Percentiles rank a stretch among this genome's conserved stretches.
These are phyloP conservation scores for Ascochyta pisi DNA, from an alignment of 2,329 filamentous ascomycete genomes.

Conservation along the genomic window DNA sequence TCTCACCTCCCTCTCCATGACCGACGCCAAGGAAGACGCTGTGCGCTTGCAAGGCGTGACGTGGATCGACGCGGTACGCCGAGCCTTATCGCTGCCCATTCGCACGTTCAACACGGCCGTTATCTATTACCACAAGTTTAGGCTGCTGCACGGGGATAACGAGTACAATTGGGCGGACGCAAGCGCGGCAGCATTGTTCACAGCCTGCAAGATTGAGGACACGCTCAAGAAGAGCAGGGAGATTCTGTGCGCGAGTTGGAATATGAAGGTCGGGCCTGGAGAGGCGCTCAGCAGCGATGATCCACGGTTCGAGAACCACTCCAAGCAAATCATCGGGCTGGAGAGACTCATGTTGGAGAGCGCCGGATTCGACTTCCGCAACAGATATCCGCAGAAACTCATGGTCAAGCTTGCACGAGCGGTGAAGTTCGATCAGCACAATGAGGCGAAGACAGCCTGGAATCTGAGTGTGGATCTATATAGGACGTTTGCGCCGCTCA, in stretches of 20 bases:
- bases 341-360: constrained; percentile 93
- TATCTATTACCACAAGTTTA: constrained; percentile 92
- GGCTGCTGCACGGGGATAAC: constrained; percentile 80
- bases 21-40: constrained; percentile 79
- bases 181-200: constrained; percentile 85
- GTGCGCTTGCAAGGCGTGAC: constrained; percentile 85
- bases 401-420: constrained; percentile 78
- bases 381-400: constrained; percentile 83
- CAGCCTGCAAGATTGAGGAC: constrained; percentile 96
- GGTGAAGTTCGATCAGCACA: constrained; percentile 60
- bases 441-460: constrained; percentile 73
- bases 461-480: constrained; percentile 88
- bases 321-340: constrained; percentile 83
- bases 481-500: constrained; percentile 89
- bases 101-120: constrained; percentile 92
- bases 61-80: constrained; percentile 85
- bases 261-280: constrained; percentile 74
- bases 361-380: constrained; percentile 91
- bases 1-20: constrained; percentile 72
- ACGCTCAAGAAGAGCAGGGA: constrained; percentile 96
- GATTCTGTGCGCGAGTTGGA: constrained; percentile 88
- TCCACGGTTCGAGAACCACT: constrained; percentile 78
- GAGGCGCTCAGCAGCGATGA: constrained; percentile 80
- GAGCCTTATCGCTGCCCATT: constrained; percentile 80
- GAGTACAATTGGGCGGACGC: constrained; percentile 88